Evolutionary conservation across 805 yeast genomes (phyloP), one percentile per base, ranked within the genome.

Genomic region (Sungouiozyma intestinalis): DNA sequence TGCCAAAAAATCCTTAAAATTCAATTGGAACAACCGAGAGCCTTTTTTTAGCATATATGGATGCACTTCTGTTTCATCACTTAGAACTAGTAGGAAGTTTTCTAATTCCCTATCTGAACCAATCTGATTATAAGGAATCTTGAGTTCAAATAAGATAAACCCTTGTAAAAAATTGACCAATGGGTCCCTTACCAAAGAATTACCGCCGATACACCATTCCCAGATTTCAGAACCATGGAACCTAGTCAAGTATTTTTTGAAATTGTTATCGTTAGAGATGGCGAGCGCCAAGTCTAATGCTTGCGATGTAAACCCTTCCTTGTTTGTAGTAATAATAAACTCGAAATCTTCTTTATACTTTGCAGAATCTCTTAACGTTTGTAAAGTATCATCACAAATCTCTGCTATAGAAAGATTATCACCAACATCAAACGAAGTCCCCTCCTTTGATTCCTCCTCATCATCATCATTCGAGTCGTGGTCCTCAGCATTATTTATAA

Each of bases 331-430:
- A 2, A 44, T 38, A 29, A 66, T 40, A 41, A 64, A 66, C n/a
- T 55, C 64, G 29, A 62, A 44, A 27, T 67, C 69, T 40, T 66
- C 68, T 35, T 51, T 51, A 37, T 49, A 59, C 41, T 63, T 60
- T 2, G 9, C 29, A 24, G 11, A 24, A 24, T 27, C 33, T 15
- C 9, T 21, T 6, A 33, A 24, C 13, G 13, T 16, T 11, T 45
- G 47, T 20, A 40, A 38, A 14, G 38, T 35, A 11, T 31, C 33
- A 18, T 40, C 48, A 6, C n/a, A n/a, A n/a, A n/a, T n/a, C n/a
- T n/a, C n/a, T n/a, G n/a, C n/a, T n/a, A n/a, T n/a, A n/a, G n/a
- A n/a, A n/a, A n/a, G n/a, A n/a, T n/a, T n/a, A n/a, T 24, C 11
- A 24, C 6, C 11, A 11, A 11, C 11, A 24, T 24, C 29, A 24